A percentile compares a stretch with the other conserved stretches of the same genome.
phyloP scores from a whole-genome alignment of 371 early-diverging fungal species.

The Mortierella sp. region DNA sequence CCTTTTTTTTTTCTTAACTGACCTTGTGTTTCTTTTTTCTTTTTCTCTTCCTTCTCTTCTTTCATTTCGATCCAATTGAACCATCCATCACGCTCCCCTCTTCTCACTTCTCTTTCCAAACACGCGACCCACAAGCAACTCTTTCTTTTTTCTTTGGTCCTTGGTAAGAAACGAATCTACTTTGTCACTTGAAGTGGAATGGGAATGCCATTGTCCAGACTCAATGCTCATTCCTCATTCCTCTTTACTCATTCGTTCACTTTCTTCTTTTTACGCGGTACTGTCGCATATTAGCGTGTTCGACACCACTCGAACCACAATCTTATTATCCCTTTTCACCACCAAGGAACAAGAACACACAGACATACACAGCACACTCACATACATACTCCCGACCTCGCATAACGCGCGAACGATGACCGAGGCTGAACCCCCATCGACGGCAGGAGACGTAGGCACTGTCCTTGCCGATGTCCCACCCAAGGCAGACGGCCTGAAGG shows the following conservation, averaged over 20 bases:
- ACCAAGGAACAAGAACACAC: background rate
- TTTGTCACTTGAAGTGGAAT: background rate
- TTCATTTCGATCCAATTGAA: no score
- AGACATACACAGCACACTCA: background rate
- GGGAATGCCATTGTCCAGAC: background rate
- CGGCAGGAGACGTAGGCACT: background rate
- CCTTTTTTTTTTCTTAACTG: background rate
- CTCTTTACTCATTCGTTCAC: background rate
- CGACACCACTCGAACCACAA: no score
- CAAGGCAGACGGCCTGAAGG: slow-evolving; percentile 27
- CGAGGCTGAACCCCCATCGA: background rate
- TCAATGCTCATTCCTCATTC: background rate
- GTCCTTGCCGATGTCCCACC: slow-evolving; percentile 35
- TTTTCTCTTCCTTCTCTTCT: background rate
- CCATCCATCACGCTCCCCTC: background rate
- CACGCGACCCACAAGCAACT: background rate
- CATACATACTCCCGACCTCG: background rate
- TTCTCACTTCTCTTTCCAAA: background rate
- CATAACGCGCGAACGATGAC: slow-evolving; percentile 13
- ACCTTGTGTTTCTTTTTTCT: background rate
- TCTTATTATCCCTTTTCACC: background rate
- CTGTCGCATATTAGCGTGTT: background rate
- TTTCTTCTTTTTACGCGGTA: background rate
- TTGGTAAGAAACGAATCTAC: background rate
- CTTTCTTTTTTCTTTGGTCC: background rate